phyloP scores from a whole-genome alignment of 371 early-diverging fungal genomes.

The Fennellomyces sp. region DNA sequence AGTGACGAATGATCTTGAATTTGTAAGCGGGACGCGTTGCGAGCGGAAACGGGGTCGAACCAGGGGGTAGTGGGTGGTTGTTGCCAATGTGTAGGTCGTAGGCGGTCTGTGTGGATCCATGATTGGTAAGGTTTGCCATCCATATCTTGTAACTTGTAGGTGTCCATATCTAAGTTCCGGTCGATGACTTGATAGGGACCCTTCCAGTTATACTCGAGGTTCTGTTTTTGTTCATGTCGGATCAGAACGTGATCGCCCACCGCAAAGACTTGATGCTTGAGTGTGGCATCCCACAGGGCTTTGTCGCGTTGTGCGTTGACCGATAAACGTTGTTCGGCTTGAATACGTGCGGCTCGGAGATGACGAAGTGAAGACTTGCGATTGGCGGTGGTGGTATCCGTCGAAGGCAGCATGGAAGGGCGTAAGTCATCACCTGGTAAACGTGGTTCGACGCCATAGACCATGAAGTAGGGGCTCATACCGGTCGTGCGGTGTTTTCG shows the following conservation, averaged over 20 bases:
- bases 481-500: slow-evolving; percentile 8
- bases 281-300: slow-evolving; percentile 16
- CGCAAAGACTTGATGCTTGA: slow-evolving; percentile 2
- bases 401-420: neutral
- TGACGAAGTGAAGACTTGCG: neutral
- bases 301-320: slow-evolving; percentile 19
- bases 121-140: neutral
- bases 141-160: slow-evolving; percentile 2
- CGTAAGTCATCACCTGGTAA: slow-evolving; percentile 14
- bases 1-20: neutral
- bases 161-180: neutral
- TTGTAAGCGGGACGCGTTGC: neutral
- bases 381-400: neutral
- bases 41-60: slow-evolving; percentile 1
- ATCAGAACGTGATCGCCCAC: slow-evolving; percentile 16
- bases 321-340: neutral
- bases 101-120: slow-evolving; percentile 4
- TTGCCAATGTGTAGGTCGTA: neutral
- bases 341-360: neutral
- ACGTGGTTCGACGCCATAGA: slow-evolving; percentile 17
- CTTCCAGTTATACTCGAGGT: slow-evolving; percentile 10
- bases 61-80: neutral
- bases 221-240: neutral
- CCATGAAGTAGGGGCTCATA: slow-evolving; percentile 14
- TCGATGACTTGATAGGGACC: slow-evolving; percentile 8